These are phyloP conservation scores for Fusarium pilosicola DNA, from an alignment of 2,329 filamentous ascomycete genomes.

Conservation along the genomic window DNA sequence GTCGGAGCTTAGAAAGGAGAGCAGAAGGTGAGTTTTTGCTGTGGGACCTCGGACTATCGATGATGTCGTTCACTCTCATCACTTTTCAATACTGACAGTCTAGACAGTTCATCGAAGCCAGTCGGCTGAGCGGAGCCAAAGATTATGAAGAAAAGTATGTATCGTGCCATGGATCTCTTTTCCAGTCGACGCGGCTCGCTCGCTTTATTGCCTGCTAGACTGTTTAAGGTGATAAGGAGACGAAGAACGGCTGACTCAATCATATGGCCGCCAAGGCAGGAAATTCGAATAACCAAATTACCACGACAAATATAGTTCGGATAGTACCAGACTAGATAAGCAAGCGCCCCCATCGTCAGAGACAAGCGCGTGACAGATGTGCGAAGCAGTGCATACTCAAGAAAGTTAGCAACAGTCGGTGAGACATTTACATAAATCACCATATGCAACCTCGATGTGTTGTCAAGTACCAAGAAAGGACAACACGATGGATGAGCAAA, in stretches of 20 bases:
- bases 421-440: constrained; percentile 7
- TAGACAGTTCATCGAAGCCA: neutral
- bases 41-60: neutral
- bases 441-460: constrained; percentile 1
- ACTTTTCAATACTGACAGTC: neutral
- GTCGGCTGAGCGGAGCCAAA: neutral
- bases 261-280: neutral
- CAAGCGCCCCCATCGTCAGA: constrained; percentile 18
- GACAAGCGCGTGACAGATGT: constrained; percentile 18
- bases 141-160: constrained; percentile 5
- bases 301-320: constrained; percentile 17
- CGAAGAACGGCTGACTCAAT: constrained; percentile 32
- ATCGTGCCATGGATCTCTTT: neutral
- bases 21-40: constrained; percentile 1
- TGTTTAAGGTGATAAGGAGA: neutral
- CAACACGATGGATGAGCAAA: neutral
- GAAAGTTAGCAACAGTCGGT: constrained; percentile 23
- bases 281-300: constrained; percentile 14
- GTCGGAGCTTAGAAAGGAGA: neutral
- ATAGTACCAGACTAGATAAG: constrained; percentile 15
- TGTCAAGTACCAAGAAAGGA: constrained; percentile 4
- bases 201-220: neutral
- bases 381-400: constrained; percentile 4
- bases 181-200: neutral
- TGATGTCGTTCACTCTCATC: neutral